phyloP scores from a whole-genome alignment of 148 eudicot genomes.

The Arbutus unedo region DNA sequence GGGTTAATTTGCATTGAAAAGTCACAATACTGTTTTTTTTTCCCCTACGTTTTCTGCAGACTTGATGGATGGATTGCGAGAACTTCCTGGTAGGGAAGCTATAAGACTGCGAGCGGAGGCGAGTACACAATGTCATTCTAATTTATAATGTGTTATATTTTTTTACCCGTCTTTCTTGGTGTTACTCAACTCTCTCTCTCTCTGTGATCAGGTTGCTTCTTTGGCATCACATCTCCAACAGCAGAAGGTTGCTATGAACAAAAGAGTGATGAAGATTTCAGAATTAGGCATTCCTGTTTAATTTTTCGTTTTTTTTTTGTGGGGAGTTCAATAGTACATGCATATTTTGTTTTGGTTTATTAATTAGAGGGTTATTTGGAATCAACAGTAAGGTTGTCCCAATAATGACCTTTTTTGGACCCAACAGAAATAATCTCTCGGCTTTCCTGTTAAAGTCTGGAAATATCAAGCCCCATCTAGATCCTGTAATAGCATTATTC shows the following conservation, averaged over 20 bases:
- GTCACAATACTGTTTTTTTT: not conserved
- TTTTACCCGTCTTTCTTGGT: not conserved
- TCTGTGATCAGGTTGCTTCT: conserved; percentile 69
- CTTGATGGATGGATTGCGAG: conserved; percentile 75
- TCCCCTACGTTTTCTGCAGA: conserved; percentile 28
- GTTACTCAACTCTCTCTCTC: not conserved
- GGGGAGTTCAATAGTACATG: not conserved
- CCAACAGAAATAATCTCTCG: too few species aligned
- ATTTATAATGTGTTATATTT: not conserved
- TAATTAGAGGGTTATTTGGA: too few species aligned
- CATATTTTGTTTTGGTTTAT: too few species aligned
- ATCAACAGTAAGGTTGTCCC: too few species aligned
- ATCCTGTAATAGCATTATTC: too few species aligned
- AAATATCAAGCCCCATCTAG: too few species aligned
- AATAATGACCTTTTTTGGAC: too few species aligned
- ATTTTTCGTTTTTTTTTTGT: not conserved
- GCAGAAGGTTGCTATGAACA: conserved; percentile 44
- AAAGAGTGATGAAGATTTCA: conserved; percentile 61
- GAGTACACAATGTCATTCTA: conserved; percentile 17
- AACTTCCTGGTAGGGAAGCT: conserved; percentile 85
- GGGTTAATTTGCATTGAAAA: not conserved
- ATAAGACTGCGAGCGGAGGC: conserved; percentile 79
- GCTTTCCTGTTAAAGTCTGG: too few species aligned
- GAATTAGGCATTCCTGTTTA: conserved; percentile 76
- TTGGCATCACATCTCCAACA: conserved; percentile 60